These are phyloP conservation scores for Trichaptum fuscoviolaceum DNA, from an alignment of 768 basidiomycete genomes.

Conservation along the genomic window DNA sequence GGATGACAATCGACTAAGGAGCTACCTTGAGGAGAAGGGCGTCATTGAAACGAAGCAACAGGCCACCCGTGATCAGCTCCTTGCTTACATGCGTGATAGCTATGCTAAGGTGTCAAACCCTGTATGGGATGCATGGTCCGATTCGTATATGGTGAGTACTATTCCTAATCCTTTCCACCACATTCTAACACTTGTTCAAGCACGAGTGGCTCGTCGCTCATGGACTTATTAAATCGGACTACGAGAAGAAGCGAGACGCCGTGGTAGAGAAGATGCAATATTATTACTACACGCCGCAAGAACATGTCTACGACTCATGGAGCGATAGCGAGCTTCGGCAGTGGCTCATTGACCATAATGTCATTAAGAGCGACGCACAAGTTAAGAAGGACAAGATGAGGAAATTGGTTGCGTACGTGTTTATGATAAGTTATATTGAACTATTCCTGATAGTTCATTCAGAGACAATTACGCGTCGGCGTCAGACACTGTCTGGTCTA, in stretches of 20 bases:
- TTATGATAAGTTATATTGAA: not conserved
- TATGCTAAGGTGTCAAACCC: constrained; percentile 61
- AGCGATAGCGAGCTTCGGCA: constrained; percentile 67
- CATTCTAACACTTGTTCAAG: constrained; percentile 28
- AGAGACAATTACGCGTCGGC: constrained; percentile 68
- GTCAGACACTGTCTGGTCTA: constrained; percentile 52
- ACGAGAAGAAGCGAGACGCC: constrained; percentile 54
- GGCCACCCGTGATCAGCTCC: constrained; percentile 61
- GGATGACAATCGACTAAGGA: constrained; percentile 71
- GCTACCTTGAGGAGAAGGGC: constrained; percentile 71
- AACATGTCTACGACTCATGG: constrained; percentile 64
- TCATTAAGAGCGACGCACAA: constrained; percentile 69
- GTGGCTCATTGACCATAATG: constrained; percentile 73
- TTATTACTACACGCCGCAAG: constrained; percentile 64
- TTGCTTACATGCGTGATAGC: constrained; percentile 60
- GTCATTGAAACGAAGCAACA: constrained; percentile 59
- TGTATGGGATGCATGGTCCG: constrained; percentile 82
- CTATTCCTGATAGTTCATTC: not conserved
- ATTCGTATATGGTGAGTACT: constrained; percentile 65
- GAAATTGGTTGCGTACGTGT: constrained; percentile 58
- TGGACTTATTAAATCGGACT: constrained; percentile 58
- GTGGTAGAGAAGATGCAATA: constrained; percentile 63
- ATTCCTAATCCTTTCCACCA: not conserved
- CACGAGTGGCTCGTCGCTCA: constrained; percentile 82
- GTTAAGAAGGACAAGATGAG: constrained; percentile 70